Evolutionary conservation across 306 rosid genomes (phyloP), one percentile per base, ranked within the genome.

Genomic region (Rosa chinensis): DNA sequence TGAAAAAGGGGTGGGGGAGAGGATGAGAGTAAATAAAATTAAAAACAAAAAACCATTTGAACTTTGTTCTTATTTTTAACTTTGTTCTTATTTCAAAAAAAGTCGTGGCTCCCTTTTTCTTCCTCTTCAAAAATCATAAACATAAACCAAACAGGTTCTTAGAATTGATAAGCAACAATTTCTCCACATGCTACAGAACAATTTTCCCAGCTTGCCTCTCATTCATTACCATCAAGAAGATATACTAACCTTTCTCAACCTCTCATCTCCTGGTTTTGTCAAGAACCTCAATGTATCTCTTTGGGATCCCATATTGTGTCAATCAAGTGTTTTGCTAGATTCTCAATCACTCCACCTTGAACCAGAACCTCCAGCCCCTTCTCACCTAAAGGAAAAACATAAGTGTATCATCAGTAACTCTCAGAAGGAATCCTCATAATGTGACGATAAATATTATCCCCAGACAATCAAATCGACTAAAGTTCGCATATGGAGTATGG

Each of bases 261-360:
- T 47, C 69, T 91, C 80, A 88, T 91, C 64, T 91, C 87, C 74
- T 91, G 39, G 97, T 95, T 87, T 91, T 95, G 66, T 95, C 97
- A 80, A 88, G 91, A 82, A 95, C 99, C 85, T 92, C 98, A 48
- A 95, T 95, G 80, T 77, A 89, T 86, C 89, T 92, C 89, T 94
- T 94, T 44, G 97, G 95, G 80, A 94, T 91, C 80, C 97, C 97
- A 83, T 90, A 94, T 42, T 92, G 97, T 80, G 28, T 95, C 98
- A 55, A 91, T 77, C 88, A 95, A 83, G 87, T 90, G 97, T 78
- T 87, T 92, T 59, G 92, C 94, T 63, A 95, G 73, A 84, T 90
- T 94, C 78, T 92, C 95, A 45, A 95, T 92, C 49, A 95, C 97
- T 23, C 99, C 97, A 14, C 99, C 99, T 88, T 95, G 99, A 81